phyloP scores from a whole-genome alignment of 805 yeast species.

The Barnettozyma sp. region DNA sequence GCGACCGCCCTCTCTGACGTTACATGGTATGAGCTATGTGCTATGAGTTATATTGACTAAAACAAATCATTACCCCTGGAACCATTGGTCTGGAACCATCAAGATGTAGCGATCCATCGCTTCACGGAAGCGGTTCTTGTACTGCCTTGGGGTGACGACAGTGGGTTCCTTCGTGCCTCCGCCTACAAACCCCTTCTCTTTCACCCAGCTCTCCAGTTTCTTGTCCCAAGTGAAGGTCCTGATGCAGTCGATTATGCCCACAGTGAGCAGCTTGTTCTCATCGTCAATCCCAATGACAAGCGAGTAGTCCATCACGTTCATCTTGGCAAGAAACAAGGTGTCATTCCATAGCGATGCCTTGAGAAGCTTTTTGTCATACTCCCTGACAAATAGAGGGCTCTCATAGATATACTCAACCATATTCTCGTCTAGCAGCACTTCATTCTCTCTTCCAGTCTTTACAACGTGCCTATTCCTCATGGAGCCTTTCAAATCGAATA shows the following conservation, averaged over 20 bases:
- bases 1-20: too few relatives aligned
- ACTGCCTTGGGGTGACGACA: conserved; percentile 93
- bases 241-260: conserved; percentile 91
- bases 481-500: conserved; percentile 94
- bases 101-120: conserved; percentile 95
- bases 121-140: conserved; percentile 87
- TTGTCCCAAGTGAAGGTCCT: conserved; percentile 98
- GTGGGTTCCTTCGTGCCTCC: conserved; percentile 91
- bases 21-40: too few relatives aligned
- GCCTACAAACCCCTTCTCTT: conserved; percentile 86
- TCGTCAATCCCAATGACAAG: conserved; percentile 86
- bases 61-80: conserved; percentile 25
- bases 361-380: conserved; percentile 78
- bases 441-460: conserved; percentile 93
- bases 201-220: conserved; percentile 97
- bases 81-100: conserved; percentile 81
- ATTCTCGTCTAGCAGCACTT: conserved; percentile 90
- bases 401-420: conserved; percentile 98
- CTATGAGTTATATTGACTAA: too few relatives aligned
- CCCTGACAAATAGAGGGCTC: conserved; percentile 89
- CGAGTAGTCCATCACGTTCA: conserved; percentile 99
- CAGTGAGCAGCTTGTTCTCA: conserved; percentile 62
- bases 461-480: conserved; percentile 96
- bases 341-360: conserved; percentile 93
- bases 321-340: conserved; percentile 84